A percentile compares a stretch with the other conserved stretches of the same genome.
Conservation (phyloP, 106 monocot species). For the Cymbidium sinense region DNA sequence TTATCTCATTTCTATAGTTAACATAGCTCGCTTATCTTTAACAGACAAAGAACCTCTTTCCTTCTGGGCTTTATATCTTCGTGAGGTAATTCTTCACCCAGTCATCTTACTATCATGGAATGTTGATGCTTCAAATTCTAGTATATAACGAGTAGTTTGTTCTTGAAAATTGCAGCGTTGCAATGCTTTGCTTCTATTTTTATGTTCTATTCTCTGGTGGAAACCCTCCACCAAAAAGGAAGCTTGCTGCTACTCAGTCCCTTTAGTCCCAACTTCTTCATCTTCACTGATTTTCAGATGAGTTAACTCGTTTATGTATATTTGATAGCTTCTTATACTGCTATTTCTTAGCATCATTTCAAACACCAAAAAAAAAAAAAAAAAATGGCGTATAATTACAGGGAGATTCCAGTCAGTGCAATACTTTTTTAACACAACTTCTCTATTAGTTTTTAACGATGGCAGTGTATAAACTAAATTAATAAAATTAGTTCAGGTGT, state of each 20-base stretch:
- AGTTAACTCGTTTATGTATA: no score
- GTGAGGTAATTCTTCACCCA: constrained; percentile 17
- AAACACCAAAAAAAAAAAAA: background rate
- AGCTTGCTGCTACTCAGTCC: constrained; percentile 4
- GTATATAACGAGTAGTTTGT: background rate
- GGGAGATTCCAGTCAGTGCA: background rate
- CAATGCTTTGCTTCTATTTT: constrained; percentile 29
- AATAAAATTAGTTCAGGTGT: background rate
- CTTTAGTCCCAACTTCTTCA: background rate
- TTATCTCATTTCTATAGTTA: background rate
- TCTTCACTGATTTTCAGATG: background rate
- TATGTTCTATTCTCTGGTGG: constrained; percentile 23
- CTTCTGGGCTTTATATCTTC: constrained; percentile 20
- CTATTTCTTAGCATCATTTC: background rate
- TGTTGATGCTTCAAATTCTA: background rate
- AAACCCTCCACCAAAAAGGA: constrained; percentile 31
- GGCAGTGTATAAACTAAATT: background rate
- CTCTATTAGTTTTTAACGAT: background rate
- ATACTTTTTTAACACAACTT: background rate
- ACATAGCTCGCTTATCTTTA: background rate
- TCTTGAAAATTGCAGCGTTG: constrained; percentile 17
- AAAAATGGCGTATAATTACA: background rate
- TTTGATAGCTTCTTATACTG: background rate
- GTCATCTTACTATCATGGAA: background rate
- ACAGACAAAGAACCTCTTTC: constrained; percentile 32